Evolutionary conservation across 2,329 filamentous ascomycete genomes (phyloP), one percentile per base, ranked within the genome.

Genomic region (Lachnellula hyalina): DNA sequence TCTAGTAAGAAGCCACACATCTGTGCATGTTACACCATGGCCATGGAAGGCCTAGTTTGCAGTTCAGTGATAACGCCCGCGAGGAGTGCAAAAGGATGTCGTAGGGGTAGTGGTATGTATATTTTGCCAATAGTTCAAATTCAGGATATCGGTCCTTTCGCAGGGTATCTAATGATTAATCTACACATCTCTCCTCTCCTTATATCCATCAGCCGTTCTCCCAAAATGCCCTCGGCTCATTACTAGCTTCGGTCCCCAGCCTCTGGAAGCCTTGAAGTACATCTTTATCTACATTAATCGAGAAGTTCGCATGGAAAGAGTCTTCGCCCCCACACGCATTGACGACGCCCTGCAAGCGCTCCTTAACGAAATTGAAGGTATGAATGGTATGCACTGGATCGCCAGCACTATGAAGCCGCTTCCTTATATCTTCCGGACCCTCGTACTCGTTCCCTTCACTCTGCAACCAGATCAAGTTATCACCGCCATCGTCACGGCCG

Each of bases 241-340:
- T 36, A 48, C 38, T 47, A 0, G 17, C 36, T 34, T 47, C 51
- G 23, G 48, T 61, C 2, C 63, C 65, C 34, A 81, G 58, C 41
- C 65, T 65, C 61, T 76, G 72, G 67, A 91, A 93, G n/a, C 77
- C 81, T 11, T 75, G 74, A 58, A 93, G 63, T 15, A 92, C 80
- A 56, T 91, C 84, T 62, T 77, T 78, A 69, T 94, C 89, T 25
- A 94, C 87, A 59, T 91, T 88, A n/a, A 77, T 77, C 14, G 84
- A 71, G 82, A 85, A 92, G 49, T 85, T 77, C 53, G 81, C 77
- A 67, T 85, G 78, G 68, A 94, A 93, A 3, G 68, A 72, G 49
- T 80, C 75, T 63, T 86, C 80, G 0, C 87, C 87, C 2, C 89
- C 89, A 4, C 76, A 76, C 4, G 76, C 73, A 49, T 74, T 73